These are phyloP conservation scores for Aspergillus hortae DNA, from an alignment of 2,329 filamentous ascomycete genomes.

Conservation along the genomic window DNA sequence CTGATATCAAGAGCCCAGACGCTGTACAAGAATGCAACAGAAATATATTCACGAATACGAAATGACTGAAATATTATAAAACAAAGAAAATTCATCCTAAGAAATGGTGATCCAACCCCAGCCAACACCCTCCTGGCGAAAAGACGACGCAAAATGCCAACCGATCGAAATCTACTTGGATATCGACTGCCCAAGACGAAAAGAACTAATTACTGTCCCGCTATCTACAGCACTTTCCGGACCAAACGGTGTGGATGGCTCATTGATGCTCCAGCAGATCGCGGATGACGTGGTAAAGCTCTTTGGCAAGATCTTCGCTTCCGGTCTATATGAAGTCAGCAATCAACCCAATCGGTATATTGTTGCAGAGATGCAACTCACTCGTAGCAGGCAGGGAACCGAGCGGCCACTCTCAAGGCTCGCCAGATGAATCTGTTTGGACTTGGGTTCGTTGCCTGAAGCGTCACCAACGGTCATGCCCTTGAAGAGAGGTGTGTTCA, in stretches of 20 bases:
- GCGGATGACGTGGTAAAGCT: conserved; percentile 45
- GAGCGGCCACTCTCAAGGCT: conserved; percentile 53
- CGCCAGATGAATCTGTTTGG: conserved; percentile 66
- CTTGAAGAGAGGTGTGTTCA: conserved; percentile 79
- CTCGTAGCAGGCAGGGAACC: conserved; percentile 56
- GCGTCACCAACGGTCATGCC: conserved; percentile 72
- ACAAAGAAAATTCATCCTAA: not conserved
- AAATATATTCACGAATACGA: not conserved
- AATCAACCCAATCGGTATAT: not conserved
- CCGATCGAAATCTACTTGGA: not conserved
- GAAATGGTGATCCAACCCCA: not conserved
- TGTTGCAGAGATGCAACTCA: conserved; percentile 30
- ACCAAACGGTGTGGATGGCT: not conserved
- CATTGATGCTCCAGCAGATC: conserved; percentile 30
- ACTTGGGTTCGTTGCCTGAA: conserved; percentile 59
- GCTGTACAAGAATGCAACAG: not conserved
- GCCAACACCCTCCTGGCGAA: not conserved
- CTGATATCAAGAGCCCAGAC: not conserved
- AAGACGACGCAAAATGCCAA: not conserved
- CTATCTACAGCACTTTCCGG: not conserved
- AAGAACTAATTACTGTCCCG: not conserved
- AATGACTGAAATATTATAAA: not conserved
- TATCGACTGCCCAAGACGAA: not conserved
- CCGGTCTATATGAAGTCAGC: conserved; percentile 24
- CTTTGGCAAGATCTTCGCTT: conserved; percentile 45